Evolutionary conservation across 2,329 filamentous ascomycete species (phyloP).

Genomic region (Pleomassaria siparia): DNA sequence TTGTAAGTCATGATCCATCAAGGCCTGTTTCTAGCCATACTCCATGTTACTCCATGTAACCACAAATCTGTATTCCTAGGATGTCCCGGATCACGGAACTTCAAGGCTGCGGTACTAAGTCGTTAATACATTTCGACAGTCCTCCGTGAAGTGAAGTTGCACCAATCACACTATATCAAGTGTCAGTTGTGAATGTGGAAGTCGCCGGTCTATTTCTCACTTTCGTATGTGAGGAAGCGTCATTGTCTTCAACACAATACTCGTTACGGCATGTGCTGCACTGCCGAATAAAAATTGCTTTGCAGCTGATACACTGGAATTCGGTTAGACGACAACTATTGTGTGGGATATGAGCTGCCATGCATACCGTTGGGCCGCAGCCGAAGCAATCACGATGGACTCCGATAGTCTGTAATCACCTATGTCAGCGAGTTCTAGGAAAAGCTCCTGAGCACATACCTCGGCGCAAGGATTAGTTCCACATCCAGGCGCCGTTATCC

Average conservation of each 20-base stretch:
- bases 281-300: slow-evolving; percentile 66
- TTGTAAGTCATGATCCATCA: background rate
- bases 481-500: slow-evolving; percentile 35
- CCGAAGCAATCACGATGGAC: slow-evolving; percentile 79
- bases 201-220: slow-evolving; percentile 26
- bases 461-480: slow-evolving; percentile 39
- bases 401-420: slow-evolving; percentile 44
- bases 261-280: slow-evolving; percentile 75
- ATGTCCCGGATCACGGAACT: background rate
- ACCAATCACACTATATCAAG: slow-evolving; percentile 43
- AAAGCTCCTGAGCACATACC: slow-evolving; percentile 36
- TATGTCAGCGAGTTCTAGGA: slow-evolving; percentile 33
- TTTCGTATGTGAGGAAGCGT: slow-evolving; percentile 69
- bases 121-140: slow-evolving; percentile 39
- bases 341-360: background rate
- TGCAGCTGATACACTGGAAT: slow-evolving; percentile 73
- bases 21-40: background rate
- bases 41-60: background rate
- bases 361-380: slow-evolving; percentile 73
- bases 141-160: slow-evolving; percentile 39
- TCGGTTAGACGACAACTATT: slow-evolving; percentile 4
- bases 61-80: background rate
- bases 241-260: slow-evolving; percentile 83
- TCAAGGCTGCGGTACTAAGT: background rate
- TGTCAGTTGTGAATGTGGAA: background rate